Evolutionary conservation across 1,284 basidiomycete species (phyloP).

Genomic region (Blastosporella zonata): DNA sequence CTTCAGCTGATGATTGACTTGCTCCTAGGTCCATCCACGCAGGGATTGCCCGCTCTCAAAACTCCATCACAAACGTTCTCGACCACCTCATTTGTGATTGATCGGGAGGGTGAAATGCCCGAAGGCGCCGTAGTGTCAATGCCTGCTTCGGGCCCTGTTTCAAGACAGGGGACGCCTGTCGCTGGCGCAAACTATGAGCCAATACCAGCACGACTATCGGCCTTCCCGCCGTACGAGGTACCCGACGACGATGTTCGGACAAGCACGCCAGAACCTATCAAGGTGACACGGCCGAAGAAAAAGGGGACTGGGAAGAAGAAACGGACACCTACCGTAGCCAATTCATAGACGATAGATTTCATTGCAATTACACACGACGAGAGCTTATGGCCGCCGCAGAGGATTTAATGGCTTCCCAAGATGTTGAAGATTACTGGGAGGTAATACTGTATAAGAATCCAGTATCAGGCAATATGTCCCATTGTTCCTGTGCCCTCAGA

Average conservation of each 20-base stretch:
- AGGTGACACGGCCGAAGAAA: constrained; percentile 74
- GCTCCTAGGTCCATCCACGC: constrained; percentile 24
- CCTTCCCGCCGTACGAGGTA: constrained; percentile 62
- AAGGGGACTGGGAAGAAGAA: constrained; percentile 61
- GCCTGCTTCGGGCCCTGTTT: constrained; percentile 24
- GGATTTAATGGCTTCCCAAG: too few relatives aligned
- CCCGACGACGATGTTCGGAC: constrained; percentile 50
- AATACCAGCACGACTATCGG: constrained; percentile 38
- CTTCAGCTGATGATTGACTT: constrained; percentile 18
- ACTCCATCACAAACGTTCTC: constrained; percentile 32
- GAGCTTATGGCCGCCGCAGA: too few relatives aligned
- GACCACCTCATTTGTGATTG: constrained; percentile 53
- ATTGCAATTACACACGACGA: too few relatives aligned
- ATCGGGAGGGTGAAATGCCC: constrained; percentile 85
- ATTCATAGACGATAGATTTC: constrained; percentile 5
- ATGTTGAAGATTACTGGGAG: too few relatives aligned
- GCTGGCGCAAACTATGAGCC: constrained; percentile 18
- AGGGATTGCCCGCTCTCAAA: constrained; percentile 38
- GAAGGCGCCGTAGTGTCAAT: constrained; percentile 40
- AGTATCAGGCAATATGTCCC: too few relatives aligned
- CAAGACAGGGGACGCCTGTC: constrained; percentile 18
- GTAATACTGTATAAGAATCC: too few relatives aligned
- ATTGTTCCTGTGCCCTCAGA: too few relatives aligned
- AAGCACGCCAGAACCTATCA: constrained; percentile 67
- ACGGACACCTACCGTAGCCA: constrained; percentile 35